Evolutionary conservation across 2,329 filamentous ascomycete genomes (phyloP).

Genomic region (Colletotrichum theobromicola): DNA sequence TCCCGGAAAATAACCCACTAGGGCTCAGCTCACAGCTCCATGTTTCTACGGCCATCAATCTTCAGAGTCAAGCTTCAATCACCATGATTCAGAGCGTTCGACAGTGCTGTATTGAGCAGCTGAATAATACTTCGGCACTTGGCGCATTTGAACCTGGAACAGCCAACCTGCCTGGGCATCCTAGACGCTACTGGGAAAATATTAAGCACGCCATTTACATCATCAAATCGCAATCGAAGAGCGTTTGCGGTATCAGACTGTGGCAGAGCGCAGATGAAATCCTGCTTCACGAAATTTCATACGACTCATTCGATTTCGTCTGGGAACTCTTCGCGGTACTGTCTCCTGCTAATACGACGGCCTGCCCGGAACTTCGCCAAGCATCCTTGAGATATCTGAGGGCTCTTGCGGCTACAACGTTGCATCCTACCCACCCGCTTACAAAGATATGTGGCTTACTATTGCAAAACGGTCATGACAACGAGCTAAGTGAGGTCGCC

Average conservation of each 20-base stretch:
- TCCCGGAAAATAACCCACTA: neutral
- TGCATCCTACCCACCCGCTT: neutral
- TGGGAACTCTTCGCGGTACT: neutral
- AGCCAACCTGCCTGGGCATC: rapidly evolving
- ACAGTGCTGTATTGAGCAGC: neutral
- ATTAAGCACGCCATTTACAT: neutral
- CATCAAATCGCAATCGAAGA: neutral
- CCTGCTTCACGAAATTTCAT: neutral
- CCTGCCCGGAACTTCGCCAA: neutral
- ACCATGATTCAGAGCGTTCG: neutral
- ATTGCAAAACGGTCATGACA: neutral
- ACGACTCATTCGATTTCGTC: neutral
- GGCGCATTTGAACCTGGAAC: neutral
- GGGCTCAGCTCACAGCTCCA: rapidly evolving
- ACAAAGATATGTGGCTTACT: neutral
- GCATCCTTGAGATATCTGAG: neutral
- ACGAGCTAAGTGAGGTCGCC: neutral
- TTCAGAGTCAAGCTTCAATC: neutral
- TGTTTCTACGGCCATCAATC: rapidly evolving
- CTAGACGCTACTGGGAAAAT: neutral
- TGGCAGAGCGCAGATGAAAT: neutral
- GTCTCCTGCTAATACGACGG: neutral
- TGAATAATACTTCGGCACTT: rapidly evolving
- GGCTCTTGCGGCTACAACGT: neutral
- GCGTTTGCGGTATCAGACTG: rapidly evolving